Evolutionary conservation across 169 alveolate species (phyloP).

Genomic region (Plasmodium relictum): DNA sequence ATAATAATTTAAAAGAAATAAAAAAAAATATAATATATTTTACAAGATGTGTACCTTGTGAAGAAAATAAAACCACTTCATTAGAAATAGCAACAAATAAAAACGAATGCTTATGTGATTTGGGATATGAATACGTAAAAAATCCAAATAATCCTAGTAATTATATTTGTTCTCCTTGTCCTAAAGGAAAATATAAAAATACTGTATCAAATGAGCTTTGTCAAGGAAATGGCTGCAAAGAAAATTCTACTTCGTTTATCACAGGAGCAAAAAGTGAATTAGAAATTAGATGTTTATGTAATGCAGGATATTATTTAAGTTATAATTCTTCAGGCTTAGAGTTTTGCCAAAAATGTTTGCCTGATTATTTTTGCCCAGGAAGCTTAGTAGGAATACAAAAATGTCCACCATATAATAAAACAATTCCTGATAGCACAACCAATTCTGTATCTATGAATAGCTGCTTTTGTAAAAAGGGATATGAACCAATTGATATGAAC

Average conservation of each 20-base stretch:
- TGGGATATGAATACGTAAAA: slow-evolving; percentile 78
- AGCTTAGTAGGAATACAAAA: background rate
- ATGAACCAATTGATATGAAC: slow-evolving; percentile 61
- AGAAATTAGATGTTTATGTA: slow-evolving; percentile 79
- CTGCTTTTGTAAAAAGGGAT: slow-evolving; percentile 71
- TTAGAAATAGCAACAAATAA: slow-evolving; percentile 45
- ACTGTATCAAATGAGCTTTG: slow-evolving; percentile 77
- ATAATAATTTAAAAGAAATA: slow-evolving; percentile 81
- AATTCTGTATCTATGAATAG: slow-evolving; percentile 29
- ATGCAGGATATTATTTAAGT: slow-evolving; percentile 61
- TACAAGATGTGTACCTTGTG: slow-evolving; percentile 79
- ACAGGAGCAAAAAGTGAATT: slow-evolving; percentile 70
- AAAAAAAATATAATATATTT: slow-evolving; percentile 45
- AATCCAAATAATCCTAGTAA: slow-evolving; percentile 29
- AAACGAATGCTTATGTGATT: slow-evolving; percentile 79
- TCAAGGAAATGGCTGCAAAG: slow-evolving; percentile 76
- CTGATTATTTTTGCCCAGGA: slow-evolving; percentile 44
- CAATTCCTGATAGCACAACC: background rate
- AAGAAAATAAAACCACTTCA: slow-evolving; percentile 80
- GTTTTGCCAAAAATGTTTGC: slow-evolving; percentile 14
- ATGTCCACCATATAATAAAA: slow-evolving; percentile 58
- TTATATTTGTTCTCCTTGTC: slow-evolving; percentile 64
- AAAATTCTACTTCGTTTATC: slow-evolving; percentile 61
- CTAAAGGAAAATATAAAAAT: slow-evolving; percentile 78
- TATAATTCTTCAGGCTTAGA: background rate